Evolutionary conservation across 352 stramenopile genomes (phyloP).

Genomic region (Phytophthora ramorum): DNA sequence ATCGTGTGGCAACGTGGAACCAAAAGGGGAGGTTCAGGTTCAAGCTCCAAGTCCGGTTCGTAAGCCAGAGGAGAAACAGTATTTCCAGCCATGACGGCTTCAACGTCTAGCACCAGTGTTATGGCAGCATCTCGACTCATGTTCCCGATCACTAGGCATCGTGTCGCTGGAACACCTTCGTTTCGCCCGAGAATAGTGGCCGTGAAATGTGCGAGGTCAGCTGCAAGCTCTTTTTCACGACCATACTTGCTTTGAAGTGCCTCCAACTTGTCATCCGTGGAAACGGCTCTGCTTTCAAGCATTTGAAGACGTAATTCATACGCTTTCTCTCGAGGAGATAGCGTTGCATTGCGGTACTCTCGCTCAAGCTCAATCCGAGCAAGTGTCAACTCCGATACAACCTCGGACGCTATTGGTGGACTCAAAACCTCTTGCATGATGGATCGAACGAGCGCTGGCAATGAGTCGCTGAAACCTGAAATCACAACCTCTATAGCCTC

Average conservation of each 20-base stretch:
- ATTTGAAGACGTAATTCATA: conserved; percentile 75
- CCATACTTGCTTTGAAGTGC: conserved; percentile 39
- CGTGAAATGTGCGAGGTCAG: conserved; percentile 43
- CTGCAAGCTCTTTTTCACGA: conserved; percentile 21
- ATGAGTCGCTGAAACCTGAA: conserved; percentile 75
- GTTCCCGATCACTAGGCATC: conserved; percentile 73
- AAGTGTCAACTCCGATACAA: conserved; percentile 48
- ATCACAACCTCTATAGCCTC: conserved; percentile 73
- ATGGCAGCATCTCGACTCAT: conserved; percentile 46
- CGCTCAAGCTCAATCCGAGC: conserved; percentile 65
- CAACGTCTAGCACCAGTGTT: conserved; percentile 45
- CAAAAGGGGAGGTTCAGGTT: conserved; percentile 25
- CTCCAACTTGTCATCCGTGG: conserved; percentile 62
- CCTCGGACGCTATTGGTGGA: conserved; percentile 31
- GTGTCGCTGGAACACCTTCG: conserved; percentile 7
- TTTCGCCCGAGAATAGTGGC: conserved; percentile 27
- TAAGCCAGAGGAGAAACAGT: conserved; percentile 4
- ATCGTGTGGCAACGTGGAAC: conserved; percentile 56
- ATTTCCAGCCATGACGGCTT: conserved; percentile 22
- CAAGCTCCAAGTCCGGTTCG: conserved; percentile 29
- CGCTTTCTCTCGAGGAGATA: conserved; percentile 72
- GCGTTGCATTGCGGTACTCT: conserved; percentile 71
- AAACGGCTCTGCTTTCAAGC: conserved; percentile 65
- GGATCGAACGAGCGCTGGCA: conserved; percentile 56
- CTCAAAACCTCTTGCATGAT: conserved; percentile 55